Evolutionary conservation across 2,329 filamentous ascomycete genomes (phyloP).

Genomic region (Aspergillus bombycis): DNA sequence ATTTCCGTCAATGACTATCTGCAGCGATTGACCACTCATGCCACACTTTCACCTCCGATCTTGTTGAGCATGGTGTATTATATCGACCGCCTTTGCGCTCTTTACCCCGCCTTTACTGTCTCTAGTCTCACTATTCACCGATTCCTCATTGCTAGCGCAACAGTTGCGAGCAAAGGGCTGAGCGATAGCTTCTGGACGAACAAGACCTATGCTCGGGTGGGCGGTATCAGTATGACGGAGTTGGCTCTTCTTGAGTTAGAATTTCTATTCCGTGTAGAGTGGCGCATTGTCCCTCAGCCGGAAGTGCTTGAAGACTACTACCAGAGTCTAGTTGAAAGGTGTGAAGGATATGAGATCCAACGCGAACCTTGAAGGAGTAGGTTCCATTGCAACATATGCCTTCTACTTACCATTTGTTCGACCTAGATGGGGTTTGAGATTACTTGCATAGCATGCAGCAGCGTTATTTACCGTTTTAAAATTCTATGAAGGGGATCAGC

Average conservation of each 20-base stretch:
- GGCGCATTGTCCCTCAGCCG: slow-evolving; percentile 94
- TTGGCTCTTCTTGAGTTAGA: slow-evolving; percentile 90
- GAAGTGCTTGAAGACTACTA: slow-evolving; percentile 95
- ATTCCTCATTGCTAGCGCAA: slow-evolving; percentile 93
- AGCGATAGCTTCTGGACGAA: slow-evolving; percentile 99
- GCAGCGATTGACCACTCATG: slow-evolving; percentile 88
- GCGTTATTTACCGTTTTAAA: not conserved
- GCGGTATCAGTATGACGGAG: slow-evolving; percentile 87
- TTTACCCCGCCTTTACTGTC: slow-evolving; percentile 94
- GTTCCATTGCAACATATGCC: not conserved
- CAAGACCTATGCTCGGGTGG: slow-evolving; percentile 90
- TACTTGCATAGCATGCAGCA: not conserved
- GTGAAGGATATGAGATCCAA: slow-evolving; percentile 61
- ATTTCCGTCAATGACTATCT: slow-evolving; percentile 96
- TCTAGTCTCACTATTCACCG: slow-evolving; percentile 96
- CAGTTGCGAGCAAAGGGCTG: slow-evolving; percentile 92
- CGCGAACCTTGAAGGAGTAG: slow-evolving; percentile 18
- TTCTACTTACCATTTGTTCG: not conserved
- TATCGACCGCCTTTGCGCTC: slow-evolving; percentile 88
- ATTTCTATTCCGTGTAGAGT: slow-evolving; percentile 88
- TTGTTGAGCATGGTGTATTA: slow-evolving; percentile 99
- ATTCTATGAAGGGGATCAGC: not conserved
- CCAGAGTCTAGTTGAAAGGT: slow-evolving; percentile 74
- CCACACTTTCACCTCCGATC: slow-evolving; percentile 88
- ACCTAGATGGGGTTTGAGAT: not conserved